phyloP scores from a whole-genome alignment of 805 yeast genomes.

The Jamesozyma spencerorum region DNA sequence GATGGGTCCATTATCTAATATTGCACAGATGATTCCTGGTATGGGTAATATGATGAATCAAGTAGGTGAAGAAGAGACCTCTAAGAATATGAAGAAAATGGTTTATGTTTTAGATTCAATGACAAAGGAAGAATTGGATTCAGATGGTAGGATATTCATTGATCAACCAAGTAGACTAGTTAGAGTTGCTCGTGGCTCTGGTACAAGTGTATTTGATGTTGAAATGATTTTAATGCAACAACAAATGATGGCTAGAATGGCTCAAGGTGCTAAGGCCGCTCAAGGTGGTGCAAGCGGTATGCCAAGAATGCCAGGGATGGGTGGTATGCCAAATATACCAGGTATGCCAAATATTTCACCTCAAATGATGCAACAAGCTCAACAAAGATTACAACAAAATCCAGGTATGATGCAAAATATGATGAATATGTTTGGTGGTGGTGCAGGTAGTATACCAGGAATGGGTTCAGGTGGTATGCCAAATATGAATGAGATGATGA shows the following conservation, averaged over 20 bases:
- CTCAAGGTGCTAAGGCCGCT: constrained; percentile 50
- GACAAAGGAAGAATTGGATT: constrained; percentile 84
- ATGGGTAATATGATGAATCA: constrained; percentile 80
- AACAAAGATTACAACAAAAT: constrained; percentile 57
- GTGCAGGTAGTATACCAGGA: constrained; percentile 28
- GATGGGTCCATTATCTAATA: constrained; percentile 92
- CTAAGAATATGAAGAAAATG: constrained; percentile 77
- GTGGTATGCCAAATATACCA: constrained; percentile 49
- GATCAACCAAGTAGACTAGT: constrained; percentile 79
- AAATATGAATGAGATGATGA: constrained; percentile 56
- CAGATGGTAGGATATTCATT: constrained; percentile 74
- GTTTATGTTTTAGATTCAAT: constrained; percentile 89
- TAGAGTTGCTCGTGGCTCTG: constrained; percentile 90
- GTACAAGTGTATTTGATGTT: constrained; percentile 84
- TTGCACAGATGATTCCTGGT: constrained; percentile 91
- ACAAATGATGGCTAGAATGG: constrained; percentile 90
- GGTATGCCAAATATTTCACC: constrained; percentile 40
- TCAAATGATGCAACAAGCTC: constrained; percentile 40
- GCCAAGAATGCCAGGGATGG: constrained; percentile 33
- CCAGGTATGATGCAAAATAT: constrained; percentile 68
- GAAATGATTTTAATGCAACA: constrained; percentile 90
- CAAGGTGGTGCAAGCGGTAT: constrained; percentile 33
- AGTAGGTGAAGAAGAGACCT: constrained; percentile 86
- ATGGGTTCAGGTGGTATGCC: constrained; percentile 50
- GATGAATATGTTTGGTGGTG: constrained; percentile 70